These are phyloP conservation scores for Ganoderma leucocontextum DNA, from an alignment of 1,284 basidiomycete genomes.

Conservation along the genomic window DNA sequence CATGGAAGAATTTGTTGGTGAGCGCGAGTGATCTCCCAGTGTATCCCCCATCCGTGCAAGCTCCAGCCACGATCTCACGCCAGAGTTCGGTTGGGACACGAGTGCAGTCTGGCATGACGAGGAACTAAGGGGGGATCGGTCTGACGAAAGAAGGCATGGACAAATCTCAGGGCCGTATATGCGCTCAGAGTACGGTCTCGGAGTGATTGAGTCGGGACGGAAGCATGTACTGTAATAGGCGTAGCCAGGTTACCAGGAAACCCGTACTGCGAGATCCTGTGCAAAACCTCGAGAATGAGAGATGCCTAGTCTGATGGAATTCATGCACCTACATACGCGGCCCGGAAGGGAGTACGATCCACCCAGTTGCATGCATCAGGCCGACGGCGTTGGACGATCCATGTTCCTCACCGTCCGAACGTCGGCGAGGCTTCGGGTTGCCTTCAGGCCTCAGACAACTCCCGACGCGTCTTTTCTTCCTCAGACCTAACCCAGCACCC, in stretches of 20 bases:
- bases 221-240: not conserved
- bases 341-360: no score
- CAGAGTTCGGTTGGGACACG: not conserved
- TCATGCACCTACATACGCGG: not conserved
- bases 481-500: constrained; percentile 18
- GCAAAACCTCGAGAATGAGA: not conserved
- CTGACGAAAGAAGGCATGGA: not conserved
- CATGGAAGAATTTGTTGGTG: not conserved
- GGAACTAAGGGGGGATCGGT: not conserved
- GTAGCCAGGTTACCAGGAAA: not conserved
- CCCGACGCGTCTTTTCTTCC: constrained; percentile 9
- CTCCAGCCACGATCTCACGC: not conserved
- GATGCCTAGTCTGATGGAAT: not conserved
- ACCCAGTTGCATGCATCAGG: no score
- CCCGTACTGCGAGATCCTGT: not conserved
- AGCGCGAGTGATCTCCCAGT: not conserved
- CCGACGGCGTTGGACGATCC: no score
- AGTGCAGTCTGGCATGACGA: not conserved
- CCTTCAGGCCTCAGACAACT: constrained; percentile 1
- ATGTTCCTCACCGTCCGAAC: no score
- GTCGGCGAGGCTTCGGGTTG: no score
- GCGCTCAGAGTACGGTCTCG: not conserved
- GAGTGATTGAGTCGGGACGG: not conserved
- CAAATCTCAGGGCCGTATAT: not conserved
- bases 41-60: not conserved